These are phyloP conservation scores for Picochlorum costavermella DNA, from an alignment of 139 green algal species.

Conservation along the genomic window DNA sequence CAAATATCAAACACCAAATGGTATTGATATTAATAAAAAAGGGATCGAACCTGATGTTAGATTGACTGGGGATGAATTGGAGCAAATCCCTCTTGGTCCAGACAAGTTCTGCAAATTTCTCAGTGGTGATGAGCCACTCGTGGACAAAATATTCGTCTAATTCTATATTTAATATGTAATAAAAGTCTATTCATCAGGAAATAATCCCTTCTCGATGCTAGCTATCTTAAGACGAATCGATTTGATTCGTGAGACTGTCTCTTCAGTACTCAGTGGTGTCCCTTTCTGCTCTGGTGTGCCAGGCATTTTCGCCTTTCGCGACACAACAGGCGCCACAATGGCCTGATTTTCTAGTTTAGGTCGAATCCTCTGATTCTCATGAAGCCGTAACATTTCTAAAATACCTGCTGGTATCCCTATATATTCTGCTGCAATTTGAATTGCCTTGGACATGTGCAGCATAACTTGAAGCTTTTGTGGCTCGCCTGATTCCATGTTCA, in stretches of 20 bases:
- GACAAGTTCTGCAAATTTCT: slow-evolving; percentile 21
- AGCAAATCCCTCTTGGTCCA: slow-evolving; percentile 6
- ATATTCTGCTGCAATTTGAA: background rate
- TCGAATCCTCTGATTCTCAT: background rate
- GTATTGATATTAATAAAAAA: slow-evolving; percentile 67
- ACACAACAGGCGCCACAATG: background rate
- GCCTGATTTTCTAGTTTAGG: background rate
- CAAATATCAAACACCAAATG: slow-evolving; percentile 68
- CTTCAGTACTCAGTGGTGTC: background rate
- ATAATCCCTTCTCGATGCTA: no score
- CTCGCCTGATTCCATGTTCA: no score
- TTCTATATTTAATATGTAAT: no score
- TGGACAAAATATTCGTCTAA: background rate
- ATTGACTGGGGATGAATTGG: slow-evolving; percentile 16
- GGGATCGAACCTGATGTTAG: slow-evolving; percentile 44
- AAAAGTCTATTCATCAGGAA: no score
- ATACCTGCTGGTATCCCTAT: background rate
- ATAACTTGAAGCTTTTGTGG: background rate
- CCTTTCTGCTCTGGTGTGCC: background rate
- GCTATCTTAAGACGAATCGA: no score
- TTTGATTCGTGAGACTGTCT: no score
- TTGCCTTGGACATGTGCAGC: background rate
- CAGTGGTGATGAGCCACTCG: slow-evolving; percentile 6
- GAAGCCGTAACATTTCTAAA: background rate
- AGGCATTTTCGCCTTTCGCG: background rate